Conservation (phyloP, 192 early-diverging fungal species). For the Entophlyctis luteolus region DNA sequence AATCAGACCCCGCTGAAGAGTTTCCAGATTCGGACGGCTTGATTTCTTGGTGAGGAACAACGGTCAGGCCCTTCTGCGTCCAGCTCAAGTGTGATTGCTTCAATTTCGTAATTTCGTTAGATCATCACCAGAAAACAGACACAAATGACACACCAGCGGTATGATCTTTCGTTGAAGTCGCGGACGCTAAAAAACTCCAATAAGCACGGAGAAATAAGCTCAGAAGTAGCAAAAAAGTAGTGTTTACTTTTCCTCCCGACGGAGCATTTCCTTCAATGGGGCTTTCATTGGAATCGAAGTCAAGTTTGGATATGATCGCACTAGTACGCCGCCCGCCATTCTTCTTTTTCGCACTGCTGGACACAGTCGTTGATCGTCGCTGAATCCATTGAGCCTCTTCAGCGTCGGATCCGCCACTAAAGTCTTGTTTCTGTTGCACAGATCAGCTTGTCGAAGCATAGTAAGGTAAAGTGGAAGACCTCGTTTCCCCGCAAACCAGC, state of each 20-base stretch:
- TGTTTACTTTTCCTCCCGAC: neutral
- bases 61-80: too few relatives aligned
- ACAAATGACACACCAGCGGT: neutral
- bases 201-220: too few relatives aligned
- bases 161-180: conserved; percentile 4
- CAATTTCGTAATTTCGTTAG: too few relatives aligned
- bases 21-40: too few relatives aligned
- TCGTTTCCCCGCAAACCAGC: too few relatives aligned
- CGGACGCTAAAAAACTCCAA: neutral
- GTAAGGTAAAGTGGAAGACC: too few relatives aligned
- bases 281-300: neutral
- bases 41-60: too few relatives aligned
- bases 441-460: too few relatives aligned
- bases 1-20: too few relatives aligned
- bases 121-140: neutral
- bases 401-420: neutral
- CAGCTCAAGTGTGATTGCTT: neutral
- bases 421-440: neutral
- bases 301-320: conserved; percentile 1
- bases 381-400: neutral
- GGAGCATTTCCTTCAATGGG: neutral
- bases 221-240: neutral
- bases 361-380: neutral
- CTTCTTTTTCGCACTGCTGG: neutral
- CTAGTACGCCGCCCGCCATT: conserved; percentile 9